These are phyloP conservation scores for Xylariaceae sp. DNA, from an alignment of 2,329 filamentous ascomycete genomes.

Conservation along the genomic window DNA sequence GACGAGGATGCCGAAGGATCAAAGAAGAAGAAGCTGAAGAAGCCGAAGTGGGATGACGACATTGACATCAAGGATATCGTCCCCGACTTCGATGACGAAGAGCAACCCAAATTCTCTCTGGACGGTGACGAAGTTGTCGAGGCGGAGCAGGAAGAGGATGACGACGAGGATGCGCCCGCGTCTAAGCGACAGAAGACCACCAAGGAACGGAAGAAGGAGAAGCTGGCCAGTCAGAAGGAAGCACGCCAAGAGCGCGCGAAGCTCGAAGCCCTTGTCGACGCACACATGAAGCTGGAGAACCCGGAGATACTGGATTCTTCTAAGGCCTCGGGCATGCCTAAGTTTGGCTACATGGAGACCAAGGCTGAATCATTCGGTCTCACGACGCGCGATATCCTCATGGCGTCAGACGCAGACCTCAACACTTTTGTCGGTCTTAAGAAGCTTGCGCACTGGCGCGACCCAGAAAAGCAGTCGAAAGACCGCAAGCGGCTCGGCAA, in stretches of 20 bases:
- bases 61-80: constrained; percentile 93
- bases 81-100: constrained; percentile 73
- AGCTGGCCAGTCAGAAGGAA: constrained; percentile 57
- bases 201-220: constrained; percentile 56
- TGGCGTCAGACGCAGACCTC: constrained; percentile 76
- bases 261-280: constrained; percentile 81
- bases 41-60: constrained; percentile 92
- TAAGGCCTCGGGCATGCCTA: constrained; percentile 30
- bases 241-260: constrained; percentile 76
- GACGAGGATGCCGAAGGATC: constrained; percentile 34
- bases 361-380: constrained; percentile 87
- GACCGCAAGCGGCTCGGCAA: constrained; percentile 88
- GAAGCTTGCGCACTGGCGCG: constrained; percentile 86
- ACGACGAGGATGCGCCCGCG: constrained; percentile 40
- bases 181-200: constrained; percentile 56
- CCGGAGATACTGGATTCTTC: constrained; percentile 48
- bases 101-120: constrained; percentile 50
- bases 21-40: constrained; percentile 64
- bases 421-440: constrained; percentile 92
- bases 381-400: constrained; percentile 81
- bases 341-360: constrained; percentile 92
- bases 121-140: constrained; percentile 48
- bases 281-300: constrained; percentile 68
- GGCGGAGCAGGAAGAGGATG: constrained; percentile 37
- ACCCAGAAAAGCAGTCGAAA: constrained; percentile 79